phyloP scores from a whole-genome alignment of 2,329 filamentous ascomycete species.

The Phaeosphaeriaceae sp. region DNA sequence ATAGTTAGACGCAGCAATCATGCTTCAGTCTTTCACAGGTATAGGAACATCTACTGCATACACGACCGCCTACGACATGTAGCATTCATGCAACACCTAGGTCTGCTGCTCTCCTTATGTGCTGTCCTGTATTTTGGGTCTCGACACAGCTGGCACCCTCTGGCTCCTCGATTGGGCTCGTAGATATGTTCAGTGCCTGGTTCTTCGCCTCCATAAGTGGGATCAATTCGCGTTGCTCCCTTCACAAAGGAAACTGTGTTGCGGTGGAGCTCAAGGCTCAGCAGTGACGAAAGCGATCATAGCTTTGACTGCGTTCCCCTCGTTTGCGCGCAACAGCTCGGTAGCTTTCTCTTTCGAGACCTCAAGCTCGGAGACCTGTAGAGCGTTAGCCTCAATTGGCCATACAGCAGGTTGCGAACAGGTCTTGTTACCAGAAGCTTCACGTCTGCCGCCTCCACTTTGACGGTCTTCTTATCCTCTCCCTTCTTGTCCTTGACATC shows the following conservation, averaged over 20 bases:
- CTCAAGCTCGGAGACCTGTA: slow-evolving; percentile 70
- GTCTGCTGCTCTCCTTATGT: no score
- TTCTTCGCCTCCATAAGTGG: not conserved
- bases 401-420: not conserved
- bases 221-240: not conserved
- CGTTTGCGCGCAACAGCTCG: slow-evolving; percentile 74
- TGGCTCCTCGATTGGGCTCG: no score
- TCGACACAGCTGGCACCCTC: no score
- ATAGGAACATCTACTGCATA: no score
- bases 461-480: slow-evolving; percentile 64
- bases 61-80: no score
- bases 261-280: slow-evolving; percentile 9
- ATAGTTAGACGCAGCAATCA: no score
- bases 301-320: slow-evolving; percentile 72
- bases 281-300: slow-evolving; percentile 65
- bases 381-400: slow-evolving; percentile 4
- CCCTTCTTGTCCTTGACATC: slow-evolving; percentile 51
- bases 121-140: no score
- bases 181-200: no score
- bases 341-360: slow-evolving; percentile 74
- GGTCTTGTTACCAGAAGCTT: slow-evolving; percentile 63
- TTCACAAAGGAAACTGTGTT: not conserved
- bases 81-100: no score
- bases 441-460: slow-evolving; percentile 77
- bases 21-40: no score